Base-by-base conservation (phyloP, 495 filamentous ascomycete genomes). In the Aspergillus olivimuriae region DNA sequence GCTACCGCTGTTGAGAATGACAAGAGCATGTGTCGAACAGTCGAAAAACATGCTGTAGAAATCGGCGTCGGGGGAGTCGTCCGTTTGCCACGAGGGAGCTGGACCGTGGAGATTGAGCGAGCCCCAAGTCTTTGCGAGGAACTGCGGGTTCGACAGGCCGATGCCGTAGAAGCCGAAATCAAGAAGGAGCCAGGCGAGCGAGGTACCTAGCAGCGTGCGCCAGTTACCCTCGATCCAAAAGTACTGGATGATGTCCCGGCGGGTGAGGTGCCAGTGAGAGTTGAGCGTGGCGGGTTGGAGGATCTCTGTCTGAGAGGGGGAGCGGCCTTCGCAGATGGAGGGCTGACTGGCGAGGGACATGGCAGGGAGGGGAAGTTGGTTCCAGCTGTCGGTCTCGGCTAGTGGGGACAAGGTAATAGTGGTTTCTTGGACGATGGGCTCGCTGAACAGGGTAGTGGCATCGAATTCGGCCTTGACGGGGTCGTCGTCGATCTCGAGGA, bases 161-260 rank as follows among this genome's bases (percentile, higher is more conserved):
- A 81, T 69, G 4, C 75, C 74, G 50, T 76, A 81, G 52, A 78
- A 81, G 2, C 67, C 72, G 34, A 78, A 74, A 35, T 81, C 76
- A 12, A 81, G 56, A 0, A 77, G 48, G 8, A 77, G 57, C 76
- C 75, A 81, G 8, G 57, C 56, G 11, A 70, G 22, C 0, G 68
- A 69, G 1, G 75, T 77, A 6, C 66, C 76, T 3, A 63, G 59
- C 6, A 81, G 59, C 15, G 68, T 67, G 28, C 63, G 63, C 72
- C 73, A 76, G 52, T 78, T 76, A 4, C 74, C 70, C 40, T 76
- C 68, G 0, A 42, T 60, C 58, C 67, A 68, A 51, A 77, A 72
- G 46, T 70, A 78, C 12, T 69, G 61, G 12, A 60, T 48, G 21
- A 77, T 65, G 34, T 74, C 72, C 9, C 48, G 48, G n/a, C 56